Evolutionary conservation across 2,329 filamentous ascomycete species (phyloP).

Genomic region (Exophiala sideris): DNA sequence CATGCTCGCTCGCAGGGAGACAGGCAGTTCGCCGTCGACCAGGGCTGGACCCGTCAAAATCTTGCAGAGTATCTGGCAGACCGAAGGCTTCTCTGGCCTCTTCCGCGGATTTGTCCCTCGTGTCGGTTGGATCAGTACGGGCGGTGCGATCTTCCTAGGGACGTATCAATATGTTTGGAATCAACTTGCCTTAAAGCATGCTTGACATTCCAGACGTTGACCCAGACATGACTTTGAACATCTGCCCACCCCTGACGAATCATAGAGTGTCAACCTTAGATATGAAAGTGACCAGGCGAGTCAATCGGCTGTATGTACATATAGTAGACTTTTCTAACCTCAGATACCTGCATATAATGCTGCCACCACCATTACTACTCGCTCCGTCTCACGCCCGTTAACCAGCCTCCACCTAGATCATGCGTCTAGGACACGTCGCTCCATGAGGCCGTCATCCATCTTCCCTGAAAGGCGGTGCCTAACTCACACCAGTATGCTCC

Average conservation of each 20-base stretch:
- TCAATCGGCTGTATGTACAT: too few species aligned
- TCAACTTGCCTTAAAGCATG: slow-evolving; percentile 5
- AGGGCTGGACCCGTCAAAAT: slow-evolving; percentile 46
- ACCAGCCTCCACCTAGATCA: too few species aligned
- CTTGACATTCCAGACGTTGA: background rate
- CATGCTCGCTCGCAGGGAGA: slow-evolving; percentile 75
- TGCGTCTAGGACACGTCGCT: too few species aligned
- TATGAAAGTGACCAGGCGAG: too few species aligned
- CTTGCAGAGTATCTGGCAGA: slow-evolving; percentile 59
- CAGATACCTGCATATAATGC: too few species aligned
- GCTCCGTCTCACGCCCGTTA: background rate
- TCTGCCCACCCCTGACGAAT: too few species aligned
- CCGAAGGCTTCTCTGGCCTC: slow-evolving; percentile 46
- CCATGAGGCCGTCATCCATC: background rate
- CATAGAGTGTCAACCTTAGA: too few species aligned
- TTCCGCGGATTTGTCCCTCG: slow-evolving; percentile 65
- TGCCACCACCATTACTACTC: too few species aligned
- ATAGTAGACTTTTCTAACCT: too few species aligned
- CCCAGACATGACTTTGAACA: too few species aligned
- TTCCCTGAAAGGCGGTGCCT: background rate
- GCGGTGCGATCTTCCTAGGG: slow-evolving; percentile 89
- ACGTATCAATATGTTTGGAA: slow-evolving; percentile 67
- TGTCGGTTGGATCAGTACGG: slow-evolving; percentile 91
- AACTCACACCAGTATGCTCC: slow-evolving; percentile 23
- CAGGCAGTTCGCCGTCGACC: slow-evolving; percentile 40